Conservation (phyloP, 1,139 yeast genomes). For the Pneumocystis jirovecii region DNA sequence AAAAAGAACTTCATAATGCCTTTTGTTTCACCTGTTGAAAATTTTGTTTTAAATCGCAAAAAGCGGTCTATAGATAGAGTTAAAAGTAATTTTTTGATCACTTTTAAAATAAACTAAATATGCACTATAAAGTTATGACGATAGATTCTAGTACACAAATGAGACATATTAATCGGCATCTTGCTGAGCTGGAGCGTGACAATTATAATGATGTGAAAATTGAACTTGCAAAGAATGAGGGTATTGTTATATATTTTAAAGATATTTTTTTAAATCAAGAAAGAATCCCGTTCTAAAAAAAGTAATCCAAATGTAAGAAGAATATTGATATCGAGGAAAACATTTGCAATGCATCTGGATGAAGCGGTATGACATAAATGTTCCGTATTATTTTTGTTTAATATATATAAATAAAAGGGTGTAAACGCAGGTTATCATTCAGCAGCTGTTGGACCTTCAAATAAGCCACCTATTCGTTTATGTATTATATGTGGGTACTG, state of each 20-base stretch:
- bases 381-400: conserved; percentile 13
- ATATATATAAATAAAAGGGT: conserved; percentile 16
- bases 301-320: conserved; percentile 17
- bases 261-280: conserved; percentile 10
- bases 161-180: conserved; percentile 21
- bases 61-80: background rate
- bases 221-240: conserved; percentile 24
- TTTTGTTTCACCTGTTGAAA: background rate
- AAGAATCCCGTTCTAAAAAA: conserved; percentile 12
- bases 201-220: conserved; percentile 26
- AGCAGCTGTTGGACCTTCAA: conserved; percentile 23
- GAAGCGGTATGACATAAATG: conserved; percentile 22
- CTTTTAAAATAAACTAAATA: background rate
- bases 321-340: conserved; percentile 28
- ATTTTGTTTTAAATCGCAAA: background rate
- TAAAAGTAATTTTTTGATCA: background rate
- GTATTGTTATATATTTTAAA: conserved; percentile 12
- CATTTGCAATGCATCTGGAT: conserved; percentile 28
- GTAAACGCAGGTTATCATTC: conserved; percentile 15
- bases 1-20: background rate
- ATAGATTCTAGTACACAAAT: background rate
- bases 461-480: conserved; percentile 24
- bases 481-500: conserved; percentile 33
- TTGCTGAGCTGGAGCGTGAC: conserved; percentile 29
- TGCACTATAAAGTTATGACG: background rate